Evolutionary conservation across 768 basidiomycete species (phyloP).

Genomic region (Pisolithus sp.): DNA sequence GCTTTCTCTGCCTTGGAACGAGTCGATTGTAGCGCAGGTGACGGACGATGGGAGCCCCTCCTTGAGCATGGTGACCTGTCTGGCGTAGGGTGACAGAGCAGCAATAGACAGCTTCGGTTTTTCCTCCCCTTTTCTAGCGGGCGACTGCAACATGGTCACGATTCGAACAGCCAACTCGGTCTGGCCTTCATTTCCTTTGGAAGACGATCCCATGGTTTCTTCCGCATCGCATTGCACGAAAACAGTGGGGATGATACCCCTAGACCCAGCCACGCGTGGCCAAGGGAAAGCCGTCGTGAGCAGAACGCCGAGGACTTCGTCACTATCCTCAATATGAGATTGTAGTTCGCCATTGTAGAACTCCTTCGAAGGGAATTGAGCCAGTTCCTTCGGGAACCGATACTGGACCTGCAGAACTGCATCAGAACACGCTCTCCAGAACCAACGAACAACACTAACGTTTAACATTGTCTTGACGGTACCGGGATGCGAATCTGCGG

Average conservation of each 20-base stretch:
- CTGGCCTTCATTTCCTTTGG: slow-evolving; percentile 59
- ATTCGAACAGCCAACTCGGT: slow-evolving; percentile 46
- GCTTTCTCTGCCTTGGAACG: slow-evolving; percentile 64
- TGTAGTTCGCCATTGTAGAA: slow-evolving; percentile 54
- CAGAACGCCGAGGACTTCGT: slow-evolving; percentile 34
- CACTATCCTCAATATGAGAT: slow-evolving; percentile 38
- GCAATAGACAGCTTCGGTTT: not conserved
- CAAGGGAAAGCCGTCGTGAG: slow-evolving; percentile 47
- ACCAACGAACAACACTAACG: slow-evolving; percentile 20
- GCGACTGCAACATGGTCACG: slow-evolving; percentile 32
- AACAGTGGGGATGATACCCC: slow-evolving; percentile 41
- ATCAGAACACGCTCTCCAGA: not conserved
- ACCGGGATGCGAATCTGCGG: slow-evolving; percentile 20
- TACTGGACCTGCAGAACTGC: slow-evolving; percentile 44
- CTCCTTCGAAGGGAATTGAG: slow-evolving; percentile 53
- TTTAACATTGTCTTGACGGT: slow-evolving; percentile 59
- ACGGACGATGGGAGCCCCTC: slow-evolving; percentile 25
- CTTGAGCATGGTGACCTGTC: slow-evolving; percentile 46
- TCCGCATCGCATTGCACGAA: slow-evolving; percentile 53
- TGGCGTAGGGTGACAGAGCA: slow-evolving; percentile 50
- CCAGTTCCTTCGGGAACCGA: slow-evolving; percentile 53
- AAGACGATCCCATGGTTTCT: slow-evolving; percentile 52
- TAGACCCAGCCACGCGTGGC: slow-evolving; percentile 32
- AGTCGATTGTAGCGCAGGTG: slow-evolving; percentile 24
- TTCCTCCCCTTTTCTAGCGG: not conserved